phyloP scores from a whole-genome alignment of 2,329 filamentous ascomycete species.

The Neonectria magnoliae region DNA sequence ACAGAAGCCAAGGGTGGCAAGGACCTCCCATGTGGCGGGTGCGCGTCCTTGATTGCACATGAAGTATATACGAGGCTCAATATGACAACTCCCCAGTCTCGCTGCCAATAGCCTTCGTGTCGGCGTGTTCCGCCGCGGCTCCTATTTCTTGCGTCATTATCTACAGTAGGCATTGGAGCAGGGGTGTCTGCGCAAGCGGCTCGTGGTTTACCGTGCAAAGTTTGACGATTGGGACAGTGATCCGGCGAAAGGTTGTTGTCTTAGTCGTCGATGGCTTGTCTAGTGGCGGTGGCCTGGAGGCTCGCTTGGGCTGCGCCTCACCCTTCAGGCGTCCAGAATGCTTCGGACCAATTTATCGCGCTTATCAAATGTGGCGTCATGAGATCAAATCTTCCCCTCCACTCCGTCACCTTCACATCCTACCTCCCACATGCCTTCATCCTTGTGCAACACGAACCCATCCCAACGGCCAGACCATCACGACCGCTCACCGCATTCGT shows the following conservation, averaged over 20 bases:
- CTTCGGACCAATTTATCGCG: conserved; percentile 6
- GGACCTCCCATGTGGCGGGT: neutral
- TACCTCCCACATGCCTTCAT: conserved; percentile 17
- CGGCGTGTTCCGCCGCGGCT: neutral
- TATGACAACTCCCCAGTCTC: conserved; percentile 10
- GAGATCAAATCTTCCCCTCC: conserved; percentile 36
- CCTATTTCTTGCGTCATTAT: conserved; percentile 5
- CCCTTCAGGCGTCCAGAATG: neutral
- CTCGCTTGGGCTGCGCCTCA: conserved; percentile 37
- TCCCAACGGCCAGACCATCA: conserved; percentile 24
- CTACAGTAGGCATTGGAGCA: neutral
- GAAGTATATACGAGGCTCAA: neutral
- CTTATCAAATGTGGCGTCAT: conserved; percentile 40
- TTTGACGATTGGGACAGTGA: neutral
- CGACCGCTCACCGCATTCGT: conserved; percentile 23
- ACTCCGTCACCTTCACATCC: conserved; percentile 8
- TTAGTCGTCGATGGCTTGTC: neutral
- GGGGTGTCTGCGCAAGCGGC: too few relatives aligned
- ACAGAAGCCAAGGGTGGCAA: conserved; percentile 1
- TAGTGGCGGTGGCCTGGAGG: conserved; percentile 4
- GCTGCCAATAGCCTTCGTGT: neutral
- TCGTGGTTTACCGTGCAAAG: neutral
- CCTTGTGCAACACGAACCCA: conserved; percentile 28
- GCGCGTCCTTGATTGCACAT: neutral
- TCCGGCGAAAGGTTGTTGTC: neutral